These are phyloP conservation scores for Aeschynomene evenia DNA, from an alignment of 306 rosid species.

Conservation along the genomic window DNA sequence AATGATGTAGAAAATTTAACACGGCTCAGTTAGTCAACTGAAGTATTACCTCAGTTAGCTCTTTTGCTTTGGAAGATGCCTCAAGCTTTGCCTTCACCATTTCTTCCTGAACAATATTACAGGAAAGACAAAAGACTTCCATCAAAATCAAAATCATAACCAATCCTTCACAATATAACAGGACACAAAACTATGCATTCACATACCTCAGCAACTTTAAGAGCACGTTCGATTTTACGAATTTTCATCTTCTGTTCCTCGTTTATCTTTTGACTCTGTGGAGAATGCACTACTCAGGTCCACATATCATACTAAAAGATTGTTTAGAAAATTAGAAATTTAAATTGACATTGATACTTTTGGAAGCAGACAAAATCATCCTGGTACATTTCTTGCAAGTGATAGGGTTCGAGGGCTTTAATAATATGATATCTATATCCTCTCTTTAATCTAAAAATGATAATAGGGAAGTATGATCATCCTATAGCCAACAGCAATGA, in stretches of 20 bases:
- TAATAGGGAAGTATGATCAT: not conserved
- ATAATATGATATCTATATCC: not conserved
- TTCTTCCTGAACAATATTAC: slow-evolving; percentile 65
- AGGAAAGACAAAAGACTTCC: not conserved
- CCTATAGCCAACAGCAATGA: slow-evolving; percentile 11
- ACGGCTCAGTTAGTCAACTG: slow-evolving; percentile 11
- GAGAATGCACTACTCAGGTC: slow-evolving; percentile 27
- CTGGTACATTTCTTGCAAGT: not conserved
- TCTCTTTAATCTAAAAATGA: slow-evolving; percentile 3
- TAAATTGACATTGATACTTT: not conserved
- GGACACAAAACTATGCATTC: slow-evolving; percentile 21
- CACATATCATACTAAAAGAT: slow-evolving; percentile 30
- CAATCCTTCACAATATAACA: slow-evolving; percentile 29
- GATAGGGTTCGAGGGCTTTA: not conserved
- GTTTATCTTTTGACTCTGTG: slow-evolving; percentile 69
- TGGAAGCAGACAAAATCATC: slow-evolving; percentile 2
- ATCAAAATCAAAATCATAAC: slow-evolving; percentile 35
- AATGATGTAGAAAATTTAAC: slow-evolving; percentile 9
- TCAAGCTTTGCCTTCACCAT: slow-evolving; percentile 83
- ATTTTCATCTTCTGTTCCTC: slow-evolving; percentile 71
- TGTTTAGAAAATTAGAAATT: slow-evolving; percentile 2
- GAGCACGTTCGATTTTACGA: slow-evolving; percentile 77
- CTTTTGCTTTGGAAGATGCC: slow-evolving; percentile 59
- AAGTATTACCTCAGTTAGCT: slow-evolving; percentile 64
- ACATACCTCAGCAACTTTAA: slow-evolving; percentile 90